Conservation (phyloP, 2,329 filamentous ascomycete species). For the Aspergillus aculeatus region DNA sequence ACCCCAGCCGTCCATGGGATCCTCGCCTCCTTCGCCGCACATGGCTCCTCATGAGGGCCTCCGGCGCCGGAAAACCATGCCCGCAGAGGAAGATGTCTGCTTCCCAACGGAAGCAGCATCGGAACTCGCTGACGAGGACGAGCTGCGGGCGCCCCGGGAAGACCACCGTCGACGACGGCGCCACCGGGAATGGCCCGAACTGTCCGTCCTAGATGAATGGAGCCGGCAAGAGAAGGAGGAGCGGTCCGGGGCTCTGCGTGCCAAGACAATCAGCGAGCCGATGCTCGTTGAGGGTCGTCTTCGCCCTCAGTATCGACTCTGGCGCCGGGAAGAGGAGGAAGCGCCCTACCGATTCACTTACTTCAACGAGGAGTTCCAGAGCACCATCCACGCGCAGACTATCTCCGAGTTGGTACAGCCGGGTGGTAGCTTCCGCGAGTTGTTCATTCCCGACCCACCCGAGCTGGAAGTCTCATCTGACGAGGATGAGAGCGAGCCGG, state of each 20-base stretch:
- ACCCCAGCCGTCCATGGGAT: conserved; percentile 28
- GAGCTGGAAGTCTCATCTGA: conserved; percentile 71
- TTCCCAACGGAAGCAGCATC: conserved; percentile 79
- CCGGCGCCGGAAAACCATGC: conserved; percentile 57
- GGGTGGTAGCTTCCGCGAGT: conserved; percentile 76
- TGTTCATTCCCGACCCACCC: conserved; percentile 86
- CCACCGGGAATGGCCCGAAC: conserved; percentile 78
- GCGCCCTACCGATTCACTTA: conserved; percentile 95
- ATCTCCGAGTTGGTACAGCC: conserved; percentile 90
- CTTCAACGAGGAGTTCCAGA: conserved; percentile 95
- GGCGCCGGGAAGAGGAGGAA: conserved; percentile 87
- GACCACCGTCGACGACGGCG: conserved; percentile 56
- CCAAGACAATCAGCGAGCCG: conserved; percentile 91
- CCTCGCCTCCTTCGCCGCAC: conserved; percentile 41
- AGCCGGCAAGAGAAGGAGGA: conserved; percentile 85
- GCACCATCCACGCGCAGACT: conserved; percentile 92
- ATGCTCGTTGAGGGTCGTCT: conserved; percentile 87
- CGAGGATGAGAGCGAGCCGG: conserved; percentile 54
- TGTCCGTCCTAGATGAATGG: conserved; percentile 84
- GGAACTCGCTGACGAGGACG: conserved; percentile 74
- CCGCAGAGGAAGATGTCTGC: conserved; percentile 85
- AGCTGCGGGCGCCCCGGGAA: conserved; percentile 50
- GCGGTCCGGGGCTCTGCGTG: conserved; percentile 74
- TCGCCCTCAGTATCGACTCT: conserved; percentile 73
- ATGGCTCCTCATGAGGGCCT: conserved; percentile 38